Percentiles rank a stretch among this genome's conserved stretches.
Conservation (phyloP, 768 basidiomycete genomes). For the Xanthoconium purpureum region DNA sequence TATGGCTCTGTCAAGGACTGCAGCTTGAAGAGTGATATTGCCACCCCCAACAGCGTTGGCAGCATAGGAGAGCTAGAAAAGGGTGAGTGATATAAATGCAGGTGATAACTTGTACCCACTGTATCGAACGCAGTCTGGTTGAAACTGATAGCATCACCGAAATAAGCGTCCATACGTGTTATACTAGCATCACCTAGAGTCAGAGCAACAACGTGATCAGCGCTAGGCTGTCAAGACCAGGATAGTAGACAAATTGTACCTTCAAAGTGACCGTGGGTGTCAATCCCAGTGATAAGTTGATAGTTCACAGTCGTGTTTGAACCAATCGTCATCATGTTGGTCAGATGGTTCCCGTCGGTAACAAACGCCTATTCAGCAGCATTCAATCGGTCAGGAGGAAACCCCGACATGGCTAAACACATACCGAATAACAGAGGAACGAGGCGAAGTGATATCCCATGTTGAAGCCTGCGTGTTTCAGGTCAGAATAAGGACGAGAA, state of each 20-base stretch:
- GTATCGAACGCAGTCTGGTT: background rate
- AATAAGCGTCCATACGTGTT: background rate
- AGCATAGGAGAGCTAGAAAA: conserved; percentile 9
- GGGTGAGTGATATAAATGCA: too few species aligned
- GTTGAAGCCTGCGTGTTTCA: conserved; percentile 16
- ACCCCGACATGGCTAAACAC: too few species aligned
- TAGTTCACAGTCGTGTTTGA: conserved; percentile 11
- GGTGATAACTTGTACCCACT: background rate
- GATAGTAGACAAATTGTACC: background rate
- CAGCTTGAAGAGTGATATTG: conserved; percentile 16
- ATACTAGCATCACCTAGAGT: background rate
- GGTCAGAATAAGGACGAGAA: too few species aligned
- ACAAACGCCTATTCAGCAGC: conserved; percentile 25
- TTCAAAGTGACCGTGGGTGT: conserved; percentile 24
- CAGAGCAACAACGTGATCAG: background rate
- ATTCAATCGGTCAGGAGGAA: too few species aligned
- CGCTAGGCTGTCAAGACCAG: background rate
- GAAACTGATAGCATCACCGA: background rate
- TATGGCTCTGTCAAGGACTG: conserved; percentile 11
- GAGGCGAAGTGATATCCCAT: conserved; percentile 12
- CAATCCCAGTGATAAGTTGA: conserved; percentile 10
- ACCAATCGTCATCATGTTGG: conserved; percentile 26
- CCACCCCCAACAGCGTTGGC: conserved; percentile 17
- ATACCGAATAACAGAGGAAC: conserved; percentile 21
- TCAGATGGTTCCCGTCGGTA: conserved; percentile 24